Percentiles rank a stretch among this genome's conserved stretches.
Evolutionary conservation across 208 protist genomes (phyloP).

Genomic region (Crithidia expoeki): DNA sequence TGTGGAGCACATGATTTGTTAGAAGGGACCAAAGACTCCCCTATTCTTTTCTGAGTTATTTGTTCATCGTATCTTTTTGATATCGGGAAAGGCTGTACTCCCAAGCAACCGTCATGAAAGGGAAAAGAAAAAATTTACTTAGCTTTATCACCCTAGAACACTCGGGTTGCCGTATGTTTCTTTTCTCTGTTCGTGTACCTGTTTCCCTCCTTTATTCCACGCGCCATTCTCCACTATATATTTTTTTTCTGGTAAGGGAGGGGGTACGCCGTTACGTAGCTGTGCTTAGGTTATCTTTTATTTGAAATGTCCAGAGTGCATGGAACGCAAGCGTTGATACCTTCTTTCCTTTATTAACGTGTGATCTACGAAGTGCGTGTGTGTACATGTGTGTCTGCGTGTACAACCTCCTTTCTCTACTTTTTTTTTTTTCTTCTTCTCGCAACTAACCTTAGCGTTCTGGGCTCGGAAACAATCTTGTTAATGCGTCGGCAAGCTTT

Average conservation of each 20-base stretch:
- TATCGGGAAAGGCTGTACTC: no score
- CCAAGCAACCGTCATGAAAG: neutral
- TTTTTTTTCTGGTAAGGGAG: no score
- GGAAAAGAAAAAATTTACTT: neutral
- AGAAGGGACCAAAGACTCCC: neutral
- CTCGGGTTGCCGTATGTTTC: neutral
- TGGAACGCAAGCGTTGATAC: no score
- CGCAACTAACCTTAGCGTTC: neutral
- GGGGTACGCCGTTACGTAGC: no score
- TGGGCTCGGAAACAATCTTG: constrained; percentile 3
- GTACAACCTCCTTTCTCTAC: neutral
- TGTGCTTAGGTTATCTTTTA: no score
- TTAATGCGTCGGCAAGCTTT: neutral
- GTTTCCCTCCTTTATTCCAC: no score
- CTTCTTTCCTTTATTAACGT: neutral
- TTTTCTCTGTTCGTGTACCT: constrained; percentile 4
- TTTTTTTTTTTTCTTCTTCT: constrained; percentile 8
- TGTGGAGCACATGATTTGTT: neutral
- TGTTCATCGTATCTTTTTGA: neutral
- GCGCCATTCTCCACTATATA: neutral
- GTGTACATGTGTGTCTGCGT: no score
- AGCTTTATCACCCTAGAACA: neutral
- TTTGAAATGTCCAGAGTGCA: no score
- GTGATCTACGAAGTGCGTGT: no score
- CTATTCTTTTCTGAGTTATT: neutral